Percentiles rank a stretch among this genome's conserved stretches.
Conservation (phyloP, 805 yeast species). For the Vanderwaltozyma polyspora region DNA sequence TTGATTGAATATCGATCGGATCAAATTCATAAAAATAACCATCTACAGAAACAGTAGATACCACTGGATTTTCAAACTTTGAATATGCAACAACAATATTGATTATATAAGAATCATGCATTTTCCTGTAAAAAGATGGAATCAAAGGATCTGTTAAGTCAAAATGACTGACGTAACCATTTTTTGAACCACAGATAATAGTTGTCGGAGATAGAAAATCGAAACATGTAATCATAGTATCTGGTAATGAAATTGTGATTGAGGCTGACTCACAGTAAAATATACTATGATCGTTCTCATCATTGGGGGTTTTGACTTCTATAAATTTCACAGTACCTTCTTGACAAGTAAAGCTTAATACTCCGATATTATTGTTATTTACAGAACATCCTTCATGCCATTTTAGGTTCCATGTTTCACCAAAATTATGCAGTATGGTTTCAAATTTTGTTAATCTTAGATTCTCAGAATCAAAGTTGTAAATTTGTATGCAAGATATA, state of each 20-base stretch:
- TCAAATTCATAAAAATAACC: slow-evolving; percentile 32
- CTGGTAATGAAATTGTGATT: slow-evolving; percentile 17
- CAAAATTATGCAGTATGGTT: slow-evolving; percentile 32
- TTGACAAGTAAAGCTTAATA: slow-evolving; percentile 41
- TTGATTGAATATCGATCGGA: slow-evolving; percentile 23
- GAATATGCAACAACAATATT: slow-evolving; percentile 29
- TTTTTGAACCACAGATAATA: slow-evolving; percentile 45
- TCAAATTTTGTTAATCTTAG: slow-evolving; percentile 23
- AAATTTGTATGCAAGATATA: slow-evolving; percentile 36
- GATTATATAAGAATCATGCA: slow-evolving; percentile 31
- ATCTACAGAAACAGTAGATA: slow-evolving; percentile 32
- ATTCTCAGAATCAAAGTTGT: slow-evolving; percentile 27
- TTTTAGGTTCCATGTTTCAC: slow-evolving; percentile 30
- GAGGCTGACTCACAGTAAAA: slow-evolving; percentile 16
- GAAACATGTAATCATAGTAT: slow-evolving; percentile 33
- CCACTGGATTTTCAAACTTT: slow-evolving; percentile 22
- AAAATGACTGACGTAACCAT: slow-evolving; percentile 53
- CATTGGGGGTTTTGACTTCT: slow-evolving; percentile 25
- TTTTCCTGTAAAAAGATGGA: slow-evolving; percentile 31
- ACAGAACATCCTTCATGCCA: slow-evolving; percentile 27
- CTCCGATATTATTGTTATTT: slow-evolving; percentile 25
- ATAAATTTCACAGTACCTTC: slow-evolving; percentile 48
- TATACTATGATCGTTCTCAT: neutral
- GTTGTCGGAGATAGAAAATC: slow-evolving; percentile 35
- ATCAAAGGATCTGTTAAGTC: slow-evolving; percentile 22